A percentile compares a stretch with the other conserved stretches of the same genome.
These are phyloP conservation scores for Canna indica DNA, from an alignment of 176 grass and related monocot genomes.

Conservation along the genomic window DNA sequence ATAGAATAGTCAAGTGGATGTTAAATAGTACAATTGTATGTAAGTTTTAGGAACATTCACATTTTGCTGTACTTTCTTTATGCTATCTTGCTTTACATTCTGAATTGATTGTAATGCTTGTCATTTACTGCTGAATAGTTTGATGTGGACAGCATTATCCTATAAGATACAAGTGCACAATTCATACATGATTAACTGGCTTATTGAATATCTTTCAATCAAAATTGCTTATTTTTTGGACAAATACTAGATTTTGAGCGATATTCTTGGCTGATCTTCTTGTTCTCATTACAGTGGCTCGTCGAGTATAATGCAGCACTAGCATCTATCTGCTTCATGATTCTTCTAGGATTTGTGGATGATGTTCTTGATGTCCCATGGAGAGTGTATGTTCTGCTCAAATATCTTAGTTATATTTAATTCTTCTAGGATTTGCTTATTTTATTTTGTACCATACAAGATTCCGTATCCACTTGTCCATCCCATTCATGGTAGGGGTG, in stretches of 20 bases:
- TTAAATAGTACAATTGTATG: no score
- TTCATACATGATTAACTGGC: not conserved
- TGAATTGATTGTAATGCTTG: not conserved
- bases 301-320: constrained; percentile 97
- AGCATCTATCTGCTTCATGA: constrained; percentile 97
- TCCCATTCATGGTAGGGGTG: constrained; percentile 5
- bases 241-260: constrained; percentile 15
- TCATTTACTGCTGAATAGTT: not conserved
- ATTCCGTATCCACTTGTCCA: not conserved
- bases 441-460: not conserved
- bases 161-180: not conserved
- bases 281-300: constrained; percentile 73
- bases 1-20: no score
- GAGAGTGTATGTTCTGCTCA: constrained; percentile 71
- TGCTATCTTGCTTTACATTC: not conserved
- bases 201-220: not conserved
- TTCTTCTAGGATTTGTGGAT: constrained; percentile 98
- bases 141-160: not conserved
- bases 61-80: no score
- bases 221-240: not conserved
- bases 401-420: constrained; percentile 8
- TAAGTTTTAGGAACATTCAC: no score
- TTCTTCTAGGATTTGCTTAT: not conserved
- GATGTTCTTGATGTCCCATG: constrained; percentile 98
- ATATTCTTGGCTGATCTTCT: not conserved